These are phyloP conservation scores for Pichia exigua DNA, from an alignment of 805 yeast genomes.

Conservation along the genomic window DNA sequence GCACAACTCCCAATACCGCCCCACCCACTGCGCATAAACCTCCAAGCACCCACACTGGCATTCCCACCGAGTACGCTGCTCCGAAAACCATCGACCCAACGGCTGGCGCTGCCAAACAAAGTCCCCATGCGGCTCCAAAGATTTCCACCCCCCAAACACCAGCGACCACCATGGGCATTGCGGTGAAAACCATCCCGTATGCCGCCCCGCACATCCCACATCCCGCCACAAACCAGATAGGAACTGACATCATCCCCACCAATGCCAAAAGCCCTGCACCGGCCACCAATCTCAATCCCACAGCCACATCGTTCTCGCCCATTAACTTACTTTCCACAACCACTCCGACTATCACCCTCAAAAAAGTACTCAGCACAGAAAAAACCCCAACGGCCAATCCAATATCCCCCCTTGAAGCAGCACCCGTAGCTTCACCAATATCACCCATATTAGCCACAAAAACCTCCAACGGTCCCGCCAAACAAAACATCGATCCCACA, in stretches of 20 bases:
- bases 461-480: slow-evolving; percentile 80
- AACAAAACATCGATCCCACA: slow-evolving; percentile 54
- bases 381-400: slow-evolving; percentile 41
- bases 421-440: neutral
- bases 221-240: neutral
- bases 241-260: neutral
- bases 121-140: slow-evolving; percentile 87
- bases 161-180: slow-evolving; percentile 74
- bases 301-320: neutral
- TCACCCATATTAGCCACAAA: slow-evolving; percentile 74
- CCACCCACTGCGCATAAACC: neutral
- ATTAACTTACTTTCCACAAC: neutral
- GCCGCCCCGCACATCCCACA: slow-evolving; percentile 40
- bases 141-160: slow-evolving; percentile 79
- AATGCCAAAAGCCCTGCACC: neutral
- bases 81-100: slow-evolving; percentile 67
- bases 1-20: neutral
- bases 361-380: slow-evolving; percentile 56
- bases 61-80: slow-evolving; percentile 50
- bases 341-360: slow-evolving; percentile 56
- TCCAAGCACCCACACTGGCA: neutral
- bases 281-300: neutral
- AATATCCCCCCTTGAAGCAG: neutral
- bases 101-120: slow-evolving; percentile 85
- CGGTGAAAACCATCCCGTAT: slow-evolving; percentile 79